Evolutionary conservation across 2,329 filamentous ascomycete species (phyloP).

Genomic region (Ophiocordyceps camponoti-rufipedis): DNA sequence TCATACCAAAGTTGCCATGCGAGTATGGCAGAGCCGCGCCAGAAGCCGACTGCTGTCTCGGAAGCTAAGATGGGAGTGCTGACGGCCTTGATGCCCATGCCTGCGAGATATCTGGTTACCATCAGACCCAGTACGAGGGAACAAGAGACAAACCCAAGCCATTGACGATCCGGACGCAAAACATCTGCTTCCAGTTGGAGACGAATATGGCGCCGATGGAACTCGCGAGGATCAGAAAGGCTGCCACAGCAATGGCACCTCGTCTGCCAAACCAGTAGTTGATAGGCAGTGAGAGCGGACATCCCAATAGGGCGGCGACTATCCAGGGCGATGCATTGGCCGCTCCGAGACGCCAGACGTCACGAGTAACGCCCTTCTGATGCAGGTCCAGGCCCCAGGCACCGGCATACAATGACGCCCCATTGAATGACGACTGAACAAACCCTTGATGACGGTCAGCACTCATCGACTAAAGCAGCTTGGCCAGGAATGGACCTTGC

Average conservation of each 20-base stretch:
- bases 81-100: slow-evolving; percentile 30
- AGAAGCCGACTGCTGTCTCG: slow-evolving; percentile 26
- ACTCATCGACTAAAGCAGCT: not conserved
- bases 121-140: not conserved
- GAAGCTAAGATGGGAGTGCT: slow-evolving; percentile 27
- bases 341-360: slow-evolving; percentile 20
- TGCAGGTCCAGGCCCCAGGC: slow-evolving; percentile 6
- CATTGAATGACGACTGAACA: slow-evolving; percentile 25
- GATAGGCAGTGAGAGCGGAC: slow-evolving; percentile 19
- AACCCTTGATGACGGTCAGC: slow-evolving; percentile 11
- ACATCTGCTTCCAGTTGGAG: slow-evolving; percentile 13
- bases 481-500: slow-evolving; percentile 9
- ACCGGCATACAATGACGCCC: slow-evolving; percentile 15
- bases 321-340: slow-evolving; percentile 21
- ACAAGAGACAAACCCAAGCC: slow-evolving; percentile 15
- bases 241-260: slow-evolving; percentile 20
- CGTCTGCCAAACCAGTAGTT: slow-evolving; percentile 21
- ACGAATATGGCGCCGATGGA: slow-evolving; percentile 19
- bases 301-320: slow-evolving; percentile 18
- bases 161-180: slow-evolving; percentile 17
- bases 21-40: slow-evolving; percentile 27
- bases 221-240: slow-evolving; percentile 19
- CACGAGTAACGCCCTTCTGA: slow-evolving; percentile 1
- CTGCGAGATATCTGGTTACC: slow-evolving; percentile 6
- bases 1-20: slow-evolving; percentile 25